phyloP scores from a whole-genome alignment of 306 rosid species.

The Quercus variabilis region DNA sequence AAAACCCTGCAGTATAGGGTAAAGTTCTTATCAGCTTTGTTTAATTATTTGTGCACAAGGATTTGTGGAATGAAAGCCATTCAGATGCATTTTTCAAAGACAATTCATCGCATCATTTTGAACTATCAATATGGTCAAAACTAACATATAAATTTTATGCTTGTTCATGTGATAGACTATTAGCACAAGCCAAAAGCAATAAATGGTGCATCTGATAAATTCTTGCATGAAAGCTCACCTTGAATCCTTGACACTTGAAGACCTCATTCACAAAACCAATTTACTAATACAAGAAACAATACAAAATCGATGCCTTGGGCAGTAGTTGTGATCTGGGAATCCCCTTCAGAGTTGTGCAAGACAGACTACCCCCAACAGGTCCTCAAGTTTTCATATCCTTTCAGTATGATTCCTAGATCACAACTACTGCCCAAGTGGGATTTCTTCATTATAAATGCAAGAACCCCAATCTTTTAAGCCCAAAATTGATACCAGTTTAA shows the following conservation, averaged over 20 bases:
- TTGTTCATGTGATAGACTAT: no score
- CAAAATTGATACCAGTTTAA: not conserved
- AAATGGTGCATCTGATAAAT: not conserved
- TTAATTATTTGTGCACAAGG: conserved; percentile 7
- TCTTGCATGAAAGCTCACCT: no score
- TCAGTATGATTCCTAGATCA: not conserved
- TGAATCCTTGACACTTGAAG: not conserved
- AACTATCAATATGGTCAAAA: no score
- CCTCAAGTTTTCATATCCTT: not conserved
- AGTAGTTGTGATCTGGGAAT: no score
- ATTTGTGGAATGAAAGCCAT: not conserved
- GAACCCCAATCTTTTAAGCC: not conserved
- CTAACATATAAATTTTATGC: no score
- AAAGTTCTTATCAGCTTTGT: not conserved
- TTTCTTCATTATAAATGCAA: not conserved
- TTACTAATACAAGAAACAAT: not conserved
- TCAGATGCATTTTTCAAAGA: not conserved
- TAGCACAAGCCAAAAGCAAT: not conserved
- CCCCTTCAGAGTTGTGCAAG: no score
- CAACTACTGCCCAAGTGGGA: not conserved
- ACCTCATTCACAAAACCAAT: not conserved
- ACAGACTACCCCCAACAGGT: not conserved
- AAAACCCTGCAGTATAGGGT: conserved; percentile 53
- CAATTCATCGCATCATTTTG: not conserved
- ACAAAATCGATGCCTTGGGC: not conserved